These are phyloP conservation scores for Colletotrichum sp. DNA, from an alignment of 2,329 filamentous ascomycete genomes.

Conservation along the genomic window DNA sequence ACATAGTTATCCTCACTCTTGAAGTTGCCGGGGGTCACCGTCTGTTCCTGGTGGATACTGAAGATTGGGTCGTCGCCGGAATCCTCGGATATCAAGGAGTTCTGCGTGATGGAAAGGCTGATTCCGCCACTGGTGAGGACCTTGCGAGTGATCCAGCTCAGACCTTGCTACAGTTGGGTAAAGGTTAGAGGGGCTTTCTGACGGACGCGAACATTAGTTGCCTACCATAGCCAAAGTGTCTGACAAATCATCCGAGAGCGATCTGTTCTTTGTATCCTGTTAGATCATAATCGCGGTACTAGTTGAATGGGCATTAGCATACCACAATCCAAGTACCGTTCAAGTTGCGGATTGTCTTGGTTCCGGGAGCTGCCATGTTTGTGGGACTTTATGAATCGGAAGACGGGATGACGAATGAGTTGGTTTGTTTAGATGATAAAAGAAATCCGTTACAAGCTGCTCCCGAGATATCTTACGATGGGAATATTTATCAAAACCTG, in stretches of 20 bases:
- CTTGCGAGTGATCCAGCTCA: not conserved
- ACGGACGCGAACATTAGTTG: not conserved
- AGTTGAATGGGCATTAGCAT: not conserved
- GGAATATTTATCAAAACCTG: not conserved
- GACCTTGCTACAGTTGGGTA: not conserved
- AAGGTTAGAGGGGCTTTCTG: not conserved
- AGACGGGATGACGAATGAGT: not conserved
- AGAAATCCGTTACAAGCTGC: not conserved
- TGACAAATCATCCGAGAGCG: not conserved
- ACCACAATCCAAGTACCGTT: not conserved
- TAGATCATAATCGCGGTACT: not conserved
- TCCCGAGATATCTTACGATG: not conserved
- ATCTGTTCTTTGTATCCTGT: not conserved
- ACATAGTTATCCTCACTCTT: not conserved
- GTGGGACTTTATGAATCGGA: not conserved
- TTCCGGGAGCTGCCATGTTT: not conserved
- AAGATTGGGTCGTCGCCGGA: not conserved
- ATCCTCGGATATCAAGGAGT: not conserved
- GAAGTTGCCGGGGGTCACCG: not conserved
- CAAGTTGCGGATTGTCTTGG: not conserved
- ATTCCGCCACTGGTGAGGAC: not conserved
- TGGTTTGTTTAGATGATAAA: not conserved
- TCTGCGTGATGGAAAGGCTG: not conserved
- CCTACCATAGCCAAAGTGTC: not conserved
- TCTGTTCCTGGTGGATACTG: not conserved